Conservation (phyloP, 108 stramenopile species). For the Cyclotella atomus region DNA sequence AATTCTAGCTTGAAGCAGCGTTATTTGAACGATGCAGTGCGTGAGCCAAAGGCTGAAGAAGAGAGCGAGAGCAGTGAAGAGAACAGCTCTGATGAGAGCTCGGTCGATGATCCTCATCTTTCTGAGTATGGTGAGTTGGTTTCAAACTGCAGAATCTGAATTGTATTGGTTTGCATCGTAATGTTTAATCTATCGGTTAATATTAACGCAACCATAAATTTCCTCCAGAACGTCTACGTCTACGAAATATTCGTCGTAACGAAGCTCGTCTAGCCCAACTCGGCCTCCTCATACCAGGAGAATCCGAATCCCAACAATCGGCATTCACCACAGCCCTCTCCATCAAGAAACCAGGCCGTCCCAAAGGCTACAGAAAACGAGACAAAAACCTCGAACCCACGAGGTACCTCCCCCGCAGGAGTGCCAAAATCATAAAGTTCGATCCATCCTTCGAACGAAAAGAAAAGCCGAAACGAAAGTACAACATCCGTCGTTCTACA, state of each 20-base stretch:
- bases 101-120: neutral
- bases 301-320: neutral
- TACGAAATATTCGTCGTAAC: constrained; percentile 32
- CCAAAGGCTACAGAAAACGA: constrained; percentile 1
- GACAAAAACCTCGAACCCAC: neutral
- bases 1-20: no score
- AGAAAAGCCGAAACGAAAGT: neutral
- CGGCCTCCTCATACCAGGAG: constrained; percentile 14
- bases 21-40: no score
- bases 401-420: neutral
- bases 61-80: neutral
- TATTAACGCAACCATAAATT: neutral
- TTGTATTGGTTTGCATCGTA: neutral
- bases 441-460: neutral
- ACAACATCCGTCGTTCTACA: neutral
- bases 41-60: no score
- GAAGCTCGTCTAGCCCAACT: constrained; percentile 28
- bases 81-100: neutral
- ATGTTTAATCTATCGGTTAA: neutral
- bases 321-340: neutral
- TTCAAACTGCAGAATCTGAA: neutral
- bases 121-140: neutral
- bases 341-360: neutral
- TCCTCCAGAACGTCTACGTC: constrained; percentile 30
- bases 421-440: neutral